Base-by-base conservation (phyloP, 345 rosid species). In the Draba incana region DNA sequence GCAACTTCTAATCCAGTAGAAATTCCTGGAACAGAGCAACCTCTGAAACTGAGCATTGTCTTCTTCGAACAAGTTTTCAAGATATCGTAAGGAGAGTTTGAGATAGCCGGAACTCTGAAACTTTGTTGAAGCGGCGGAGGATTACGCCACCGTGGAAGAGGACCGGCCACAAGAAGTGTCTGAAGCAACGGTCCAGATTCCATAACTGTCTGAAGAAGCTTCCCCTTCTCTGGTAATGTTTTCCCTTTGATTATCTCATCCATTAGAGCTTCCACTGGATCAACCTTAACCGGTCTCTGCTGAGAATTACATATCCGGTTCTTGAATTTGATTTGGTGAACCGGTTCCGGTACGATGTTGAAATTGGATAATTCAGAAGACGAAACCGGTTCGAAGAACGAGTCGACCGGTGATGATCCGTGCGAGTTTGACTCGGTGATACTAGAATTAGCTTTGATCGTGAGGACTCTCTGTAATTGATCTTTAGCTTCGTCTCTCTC, bases 91-190 rank as follows among this genome's bases (percentile, higher is more conserved):
- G 20, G 20, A 20, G 78, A 76, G 47, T 80, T 77, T 2, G 86
- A 77, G 72, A 85, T 78, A 2, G 82, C 79, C 0, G 89, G 96
- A 52, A 84, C 81, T 71, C 81, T 85, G 67, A 89, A 78, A 1
- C 83, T 41, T 13, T 86, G 76, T 38, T 70, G 85, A 59, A 81
- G 16, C 33, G 96, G 89, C 15, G 99, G 99, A n/a, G 98, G 99
- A 43, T 95, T 92, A 61, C 96, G 79, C 98, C 99, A 95, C 72
- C 70, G 75, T 10, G 99, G 99, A 48, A 95, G 88, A 0, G 90
- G 98, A 20, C 97, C 99, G 0, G 99, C 86, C n/a, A 92, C 85
- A 2, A 89, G 83, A 38, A 92, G 85, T 1, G 89, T 83, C 42
- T 83, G 84, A 35, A 95, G 89, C 30, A 95, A 88, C 50, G 98